Base-by-base conservation (phyloP, 345 rosid genomes). In the Lepidium didymum region DNA sequence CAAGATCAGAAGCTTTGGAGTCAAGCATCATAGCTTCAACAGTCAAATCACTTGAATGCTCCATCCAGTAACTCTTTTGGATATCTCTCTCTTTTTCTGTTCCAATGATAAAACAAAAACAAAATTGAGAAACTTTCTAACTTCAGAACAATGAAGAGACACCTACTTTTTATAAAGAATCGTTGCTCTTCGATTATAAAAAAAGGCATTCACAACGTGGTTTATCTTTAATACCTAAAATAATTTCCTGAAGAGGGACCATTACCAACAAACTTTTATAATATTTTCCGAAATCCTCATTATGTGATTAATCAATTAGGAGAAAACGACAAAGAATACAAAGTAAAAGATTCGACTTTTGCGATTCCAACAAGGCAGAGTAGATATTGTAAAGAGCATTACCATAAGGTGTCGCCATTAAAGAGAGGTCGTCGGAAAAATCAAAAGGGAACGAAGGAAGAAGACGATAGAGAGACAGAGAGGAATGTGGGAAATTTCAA, bases 11-110 rank as follows among this genome's bases (percentile, higher is more conserved):
- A 56, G 92, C 97, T 68, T 80, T 81, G 33, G 97, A 85, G 72
- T 88, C 92, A 23, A 90, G 97, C 92, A 90, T 90, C 97, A 90
- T 88, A 7, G 91, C 83, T 65, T 88, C 90, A 57, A 90, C 81
- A 6, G 89, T 85, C 73, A 90, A 80, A 75, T 85, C 83, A 10
- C 60, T 76, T 4, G 90, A 85, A 68, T 88, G 85, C 70, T 88
- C 97, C 64, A 69, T 73, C 92, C 97, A 90, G 57, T 88, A 90
- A 53, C 74, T 82, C 75, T 80, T 90, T 50, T 86, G 92, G 68
- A 82, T 75, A 58, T 73, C 62, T 58, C 67, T 34, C 56, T 73
- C 77, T 66, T 16, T 19, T 49, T 58, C 77, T 73, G 72, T 19
- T 49, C 64, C 76, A 62, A 19, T 47, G 44, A 56, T 46, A 49